Conservation (phyloP, 208 protist genomes). For the Leishmania major region DNA sequence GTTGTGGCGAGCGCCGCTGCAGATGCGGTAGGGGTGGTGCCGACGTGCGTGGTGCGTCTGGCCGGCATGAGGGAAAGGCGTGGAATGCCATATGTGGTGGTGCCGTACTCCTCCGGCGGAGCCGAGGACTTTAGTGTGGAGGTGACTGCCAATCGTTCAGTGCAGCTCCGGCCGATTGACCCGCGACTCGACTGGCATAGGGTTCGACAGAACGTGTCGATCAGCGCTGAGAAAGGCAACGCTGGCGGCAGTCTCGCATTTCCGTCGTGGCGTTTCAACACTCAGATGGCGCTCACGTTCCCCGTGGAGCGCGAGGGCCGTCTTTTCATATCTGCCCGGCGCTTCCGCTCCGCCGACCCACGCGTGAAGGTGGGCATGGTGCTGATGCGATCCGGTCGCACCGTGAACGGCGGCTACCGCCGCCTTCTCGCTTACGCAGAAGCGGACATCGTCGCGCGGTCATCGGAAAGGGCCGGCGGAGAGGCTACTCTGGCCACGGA, state of each 20-base stretch:
- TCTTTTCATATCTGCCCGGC: slow-evolving; percentile 59
- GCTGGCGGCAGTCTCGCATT: slow-evolving; percentile 70
- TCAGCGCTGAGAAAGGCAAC: slow-evolving; percentile 56
- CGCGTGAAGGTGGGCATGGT: slow-evolving; percentile 69
- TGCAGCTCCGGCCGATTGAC: slow-evolving; percentile 62
- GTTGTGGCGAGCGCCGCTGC: slow-evolving; percentile 46
- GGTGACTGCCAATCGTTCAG: slow-evolving; percentile 58
- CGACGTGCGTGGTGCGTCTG: slow-evolving; percentile 48
- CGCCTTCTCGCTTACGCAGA: slow-evolving; percentile 53
- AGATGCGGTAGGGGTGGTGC: neutral
- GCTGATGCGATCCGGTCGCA: slow-evolving; percentile 45
- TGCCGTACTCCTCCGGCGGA: slow-evolving; percentile 57
- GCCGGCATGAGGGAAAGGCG: slow-evolving; percentile 70
- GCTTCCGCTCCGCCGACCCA: slow-evolving; percentile 44
- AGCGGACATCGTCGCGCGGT: slow-evolving; percentile 56
- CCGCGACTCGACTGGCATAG: slow-evolving; percentile 78
- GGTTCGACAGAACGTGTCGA: slow-evolving; percentile 30
- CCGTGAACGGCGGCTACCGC: slow-evolving; percentile 50
- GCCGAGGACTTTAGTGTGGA: slow-evolving; percentile 52
- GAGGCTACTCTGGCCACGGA: slow-evolving; percentile 54
- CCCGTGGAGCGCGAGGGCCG: slow-evolving; percentile 71
- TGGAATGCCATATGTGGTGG: slow-evolving; percentile 88
- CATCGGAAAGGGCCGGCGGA: slow-evolving; percentile 35
- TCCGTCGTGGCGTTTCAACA: slow-evolving; percentile 88
- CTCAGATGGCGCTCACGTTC: slow-evolving; percentile 77